Conservation (phyloP, 352 stramenopile species). For the Globisporangium yorkense region DNA sequence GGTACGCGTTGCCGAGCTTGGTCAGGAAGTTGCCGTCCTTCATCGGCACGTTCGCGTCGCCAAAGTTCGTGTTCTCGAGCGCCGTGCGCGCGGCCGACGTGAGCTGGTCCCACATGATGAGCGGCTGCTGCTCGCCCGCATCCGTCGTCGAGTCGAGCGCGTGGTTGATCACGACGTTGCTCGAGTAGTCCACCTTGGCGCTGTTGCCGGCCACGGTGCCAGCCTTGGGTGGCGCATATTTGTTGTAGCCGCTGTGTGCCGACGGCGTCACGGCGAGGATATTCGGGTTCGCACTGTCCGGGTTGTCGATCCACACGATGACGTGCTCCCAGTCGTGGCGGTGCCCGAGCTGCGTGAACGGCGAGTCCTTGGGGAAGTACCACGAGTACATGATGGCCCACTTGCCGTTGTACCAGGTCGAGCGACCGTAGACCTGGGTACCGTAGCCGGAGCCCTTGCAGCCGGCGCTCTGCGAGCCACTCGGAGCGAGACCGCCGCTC, state of each 20-base stretch:
- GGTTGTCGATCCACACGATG: conserved; percentile 36
- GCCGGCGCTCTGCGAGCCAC: conserved; percentile 16
- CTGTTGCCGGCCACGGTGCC: conserved; percentile 17
- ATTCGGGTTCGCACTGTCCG: conserved; percentile 14
- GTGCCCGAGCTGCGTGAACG: conserved; percentile 22
- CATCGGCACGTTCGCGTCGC: conserved; percentile 14
- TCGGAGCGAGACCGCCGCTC: conserved; percentile 24
- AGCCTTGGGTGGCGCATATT: conserved; percentile 15
- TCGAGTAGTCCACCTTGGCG: conserved; percentile 17
- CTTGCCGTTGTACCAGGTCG: conserved; percentile 13
- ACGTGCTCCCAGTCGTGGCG: conserved; percentile 30
- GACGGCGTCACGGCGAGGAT: conserved; percentile 16
- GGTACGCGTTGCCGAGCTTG: conserved; percentile 16
- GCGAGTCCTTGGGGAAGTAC: conserved; percentile 40
- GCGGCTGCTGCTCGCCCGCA: conserved; percentile 10
- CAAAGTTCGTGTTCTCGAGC: conserved; percentile 16
- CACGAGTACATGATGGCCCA: conserved; percentile 29
- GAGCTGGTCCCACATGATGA: conserved; percentile 12
- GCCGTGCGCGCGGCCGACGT: conserved; percentile 10
- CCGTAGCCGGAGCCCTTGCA: conserved; percentile 25
- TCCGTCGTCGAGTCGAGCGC: conserved; percentile 13
- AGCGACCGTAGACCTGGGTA: conserved; percentile 19
- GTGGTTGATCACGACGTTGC: conserved; percentile 4
- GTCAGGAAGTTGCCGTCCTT: conserved; percentile 25
- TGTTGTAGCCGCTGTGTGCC: conserved; percentile 17